Conservation (phyloP, 116 monocot species). For the Cymodocea nodosa region DNA sequence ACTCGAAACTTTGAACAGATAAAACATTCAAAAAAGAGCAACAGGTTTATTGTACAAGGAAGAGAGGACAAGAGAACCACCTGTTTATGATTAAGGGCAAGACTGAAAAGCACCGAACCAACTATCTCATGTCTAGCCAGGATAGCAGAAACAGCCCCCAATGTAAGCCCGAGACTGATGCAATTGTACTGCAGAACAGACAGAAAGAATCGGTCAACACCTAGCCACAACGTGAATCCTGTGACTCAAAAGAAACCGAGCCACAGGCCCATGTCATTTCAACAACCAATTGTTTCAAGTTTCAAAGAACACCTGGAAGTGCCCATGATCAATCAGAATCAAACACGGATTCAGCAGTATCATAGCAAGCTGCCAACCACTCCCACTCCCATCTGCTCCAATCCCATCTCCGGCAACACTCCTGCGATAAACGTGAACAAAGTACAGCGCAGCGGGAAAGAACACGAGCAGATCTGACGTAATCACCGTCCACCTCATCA, state of each 20-base stretch:
- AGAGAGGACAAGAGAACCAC: slow-evolving; percentile 26
- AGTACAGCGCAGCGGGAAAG: slow-evolving; percentile 66
- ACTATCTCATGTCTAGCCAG: slow-evolving; percentile 43
- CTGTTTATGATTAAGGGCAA: slow-evolving; percentile 95
- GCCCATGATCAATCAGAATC: slow-evolving; percentile 91
- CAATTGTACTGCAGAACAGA: slow-evolving; percentile 61
- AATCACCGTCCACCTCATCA: slow-evolving; percentile 95
- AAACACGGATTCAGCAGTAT: slow-evolving; percentile 66
- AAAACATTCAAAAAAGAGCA: background rate
- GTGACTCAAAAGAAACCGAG: background rate
- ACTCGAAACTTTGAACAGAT: too few relatives aligned
- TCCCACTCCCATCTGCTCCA: background rate
- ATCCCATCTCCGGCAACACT: slow-evolving; percentile 4
- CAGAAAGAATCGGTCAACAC: background rate
- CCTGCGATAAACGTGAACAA: slow-evolving; percentile 32
- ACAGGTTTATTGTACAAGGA: background rate
- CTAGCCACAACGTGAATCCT: background rate
- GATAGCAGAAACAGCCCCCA: slow-evolving; percentile 68
- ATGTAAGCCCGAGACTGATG: slow-evolving; percentile 77
- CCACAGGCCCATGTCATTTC: background rate
- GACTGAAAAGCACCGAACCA: slow-evolving; percentile 64
- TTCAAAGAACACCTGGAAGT: slow-evolving; percentile 55
- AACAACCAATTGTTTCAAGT: background rate
- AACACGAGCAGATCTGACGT: slow-evolving; percentile 70
- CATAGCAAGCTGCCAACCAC: slow-evolving; percentile 60